Conservation (phyloP, 2,329 filamentous ascomycete genomes). For the Colletotrichum brevisporum region DNA sequence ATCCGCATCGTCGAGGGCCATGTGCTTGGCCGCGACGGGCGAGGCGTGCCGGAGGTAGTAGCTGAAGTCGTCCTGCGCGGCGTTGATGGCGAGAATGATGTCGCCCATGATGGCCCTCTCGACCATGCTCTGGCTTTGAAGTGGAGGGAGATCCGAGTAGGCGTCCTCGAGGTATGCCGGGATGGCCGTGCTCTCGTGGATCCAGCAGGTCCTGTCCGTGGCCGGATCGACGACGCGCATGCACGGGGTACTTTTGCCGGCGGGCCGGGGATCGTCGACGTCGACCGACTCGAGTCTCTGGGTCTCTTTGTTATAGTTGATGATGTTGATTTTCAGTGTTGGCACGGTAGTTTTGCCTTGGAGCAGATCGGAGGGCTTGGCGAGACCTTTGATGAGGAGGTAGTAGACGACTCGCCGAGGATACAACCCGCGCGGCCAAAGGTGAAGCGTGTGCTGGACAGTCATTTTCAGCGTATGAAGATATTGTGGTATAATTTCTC, state of each 20-base stretch:
- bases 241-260: conserved; percentile 40
- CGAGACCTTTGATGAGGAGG: conserved; percentile 43
- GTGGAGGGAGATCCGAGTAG: conserved; percentile 18
- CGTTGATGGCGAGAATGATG: conserved; percentile 37
- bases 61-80: conserved; percentile 24
- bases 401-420: conserved; percentile 44
- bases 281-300: conserved; percentile 20
- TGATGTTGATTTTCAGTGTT: conserved; percentile 37
- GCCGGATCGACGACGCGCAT: conserved; percentile 40
- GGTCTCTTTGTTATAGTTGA: conserved; percentile 14
- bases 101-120: conserved; percentile 37
- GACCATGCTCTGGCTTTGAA: conserved; percentile 17
- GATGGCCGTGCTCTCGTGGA: conserved; percentile 43
- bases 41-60: conserved; percentile 41
- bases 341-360: conserved; percentile 35
- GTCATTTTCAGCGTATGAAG: neutral
- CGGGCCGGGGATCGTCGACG: conserved; percentile 41
- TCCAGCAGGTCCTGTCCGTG: conserved; percentile 32
- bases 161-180: conserved; percentile 41
- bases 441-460: conserved; percentile 40
- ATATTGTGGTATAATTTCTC: no score
- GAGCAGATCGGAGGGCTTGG: conserved; percentile 38
- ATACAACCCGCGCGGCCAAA: conserved; percentile 43
- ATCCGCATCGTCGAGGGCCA: conserved; percentile 37
- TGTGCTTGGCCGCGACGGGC: conserved; percentile 32